phyloP scores from a whole-genome alignment of 371 early-diverging fungal genomes.

The Mortierella sp. region DNA sequence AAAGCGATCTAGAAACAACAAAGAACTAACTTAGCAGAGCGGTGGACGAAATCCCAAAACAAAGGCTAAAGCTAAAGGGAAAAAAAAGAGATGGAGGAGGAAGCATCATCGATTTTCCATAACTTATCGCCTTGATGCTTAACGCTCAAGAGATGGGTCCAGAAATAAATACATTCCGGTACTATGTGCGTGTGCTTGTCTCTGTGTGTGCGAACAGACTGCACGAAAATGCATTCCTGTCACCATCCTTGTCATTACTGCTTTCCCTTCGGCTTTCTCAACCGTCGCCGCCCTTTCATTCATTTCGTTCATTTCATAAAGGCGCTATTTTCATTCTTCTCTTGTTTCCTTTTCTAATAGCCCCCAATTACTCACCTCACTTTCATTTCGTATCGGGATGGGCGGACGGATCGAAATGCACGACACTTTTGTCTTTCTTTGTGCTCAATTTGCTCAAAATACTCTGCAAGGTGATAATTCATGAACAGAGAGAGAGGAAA shows the following conservation, averaged over 20 bases:
- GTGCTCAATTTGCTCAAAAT: background rate
- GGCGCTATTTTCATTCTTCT: background rate
- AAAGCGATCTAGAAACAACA: background rate
- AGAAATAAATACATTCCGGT: background rate
- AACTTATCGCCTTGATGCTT: background rate
- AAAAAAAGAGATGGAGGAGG: background rate
- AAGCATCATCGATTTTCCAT: constrained; percentile 3
- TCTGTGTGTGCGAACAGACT: background rate
- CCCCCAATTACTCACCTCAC: background rate
- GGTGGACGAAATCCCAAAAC: background rate
- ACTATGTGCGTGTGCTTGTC: too few relatives aligned
- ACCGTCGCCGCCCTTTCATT: background rate
- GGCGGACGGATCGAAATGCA: background rate
- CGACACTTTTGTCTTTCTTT: background rate
- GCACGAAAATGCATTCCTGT: background rate
- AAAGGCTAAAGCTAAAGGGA: background rate
- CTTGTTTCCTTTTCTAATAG: background rate
- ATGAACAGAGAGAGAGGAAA: background rate
- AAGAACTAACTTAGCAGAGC: background rate
- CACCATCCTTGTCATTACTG: background rate
- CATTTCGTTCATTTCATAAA: too few relatives aligned
- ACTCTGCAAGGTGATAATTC: background rate
- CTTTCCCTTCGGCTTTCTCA: background rate
- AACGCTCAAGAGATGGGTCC: constrained; percentile 1
- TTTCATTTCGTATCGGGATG: background rate